These are phyloP conservation scores for Anisodus tanguticus DNA, from an alignment of 257 asterid species.

Conservation along the genomic window DNA sequence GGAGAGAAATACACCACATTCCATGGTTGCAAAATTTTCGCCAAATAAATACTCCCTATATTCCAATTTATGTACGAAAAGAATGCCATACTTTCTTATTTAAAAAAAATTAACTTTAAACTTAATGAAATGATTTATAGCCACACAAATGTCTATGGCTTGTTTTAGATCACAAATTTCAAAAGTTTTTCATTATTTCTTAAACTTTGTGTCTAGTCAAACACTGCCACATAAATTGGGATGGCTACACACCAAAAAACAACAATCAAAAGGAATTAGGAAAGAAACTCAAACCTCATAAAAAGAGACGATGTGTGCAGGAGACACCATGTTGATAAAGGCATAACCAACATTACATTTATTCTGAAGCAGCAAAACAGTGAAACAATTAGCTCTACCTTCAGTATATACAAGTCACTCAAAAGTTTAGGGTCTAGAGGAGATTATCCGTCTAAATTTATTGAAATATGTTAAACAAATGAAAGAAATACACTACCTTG, in stretches of 20 bases:
- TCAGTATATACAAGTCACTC: slow-evolving; percentile 14
- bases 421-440: background rate
- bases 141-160: background rate
- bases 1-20: background rate
- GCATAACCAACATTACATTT: slow-evolving; percentile 99
- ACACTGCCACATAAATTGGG: background rate
- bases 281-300: slow-evolving; percentile 61
- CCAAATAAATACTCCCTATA: background rate
- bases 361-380: slow-evolving; percentile 56
- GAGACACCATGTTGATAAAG: slow-evolving; percentile 92
- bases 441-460: background rate
- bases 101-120: background rate
- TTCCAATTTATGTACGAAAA: background rate
- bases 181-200: background rate
- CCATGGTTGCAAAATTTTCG: background rate
- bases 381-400: slow-evolving; percentile 20
- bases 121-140: background rate
- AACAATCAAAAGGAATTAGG: slow-evolving; percentile 11
- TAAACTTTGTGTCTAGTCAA: background rate
- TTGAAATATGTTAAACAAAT: background rate
- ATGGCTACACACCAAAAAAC: background rate
- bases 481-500: slow-evolving; percentile 60
- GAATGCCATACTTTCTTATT: background rate
- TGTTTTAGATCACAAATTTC: background rate
- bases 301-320: slow-evolving; percentile 79